A percentile compares a stretch with the other conserved stretches of the same genome.
phyloP scores from a whole-genome alignment of 345 rosid species.

The Eucalyptus sp. region DNA sequence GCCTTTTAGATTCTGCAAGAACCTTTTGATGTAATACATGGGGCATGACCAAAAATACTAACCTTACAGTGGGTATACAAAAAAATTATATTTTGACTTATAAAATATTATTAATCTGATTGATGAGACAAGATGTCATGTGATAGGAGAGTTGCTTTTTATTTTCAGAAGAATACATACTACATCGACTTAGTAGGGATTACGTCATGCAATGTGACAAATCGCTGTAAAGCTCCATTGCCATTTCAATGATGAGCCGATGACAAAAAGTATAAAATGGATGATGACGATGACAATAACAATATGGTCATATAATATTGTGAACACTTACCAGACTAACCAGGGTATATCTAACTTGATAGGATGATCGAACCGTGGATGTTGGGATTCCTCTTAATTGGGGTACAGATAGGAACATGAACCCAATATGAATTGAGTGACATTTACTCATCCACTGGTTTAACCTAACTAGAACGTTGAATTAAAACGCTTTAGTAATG shows the following conservation, averaged over 20 bases:
- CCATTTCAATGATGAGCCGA: not conserved
- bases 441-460: not conserved
- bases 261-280: not conserved
- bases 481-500: not conserved
- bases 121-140: not conserved
- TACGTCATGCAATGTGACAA: not conserved
- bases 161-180: not conserved
- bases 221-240: not conserved
- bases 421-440: not conserved
- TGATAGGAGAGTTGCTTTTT: not conserved
- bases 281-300: not conserved
- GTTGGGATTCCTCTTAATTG: not conserved
- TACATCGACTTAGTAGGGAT: not conserved
- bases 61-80: not conserved
- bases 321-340: not conserved
- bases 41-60: not conserved
- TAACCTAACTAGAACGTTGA: not conserved
- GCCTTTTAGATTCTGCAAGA: not conserved
- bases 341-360: not conserved
- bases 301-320: not conserved
- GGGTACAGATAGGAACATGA: not conserved
- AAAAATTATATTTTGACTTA: not conserved
- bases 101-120: not conserved
- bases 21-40: not conserved
- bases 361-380: not conserved